phyloP scores from a whole-genome alignment of 1,284 basidiomycete genomes.

The Leccinum pallidistipes region DNA sequence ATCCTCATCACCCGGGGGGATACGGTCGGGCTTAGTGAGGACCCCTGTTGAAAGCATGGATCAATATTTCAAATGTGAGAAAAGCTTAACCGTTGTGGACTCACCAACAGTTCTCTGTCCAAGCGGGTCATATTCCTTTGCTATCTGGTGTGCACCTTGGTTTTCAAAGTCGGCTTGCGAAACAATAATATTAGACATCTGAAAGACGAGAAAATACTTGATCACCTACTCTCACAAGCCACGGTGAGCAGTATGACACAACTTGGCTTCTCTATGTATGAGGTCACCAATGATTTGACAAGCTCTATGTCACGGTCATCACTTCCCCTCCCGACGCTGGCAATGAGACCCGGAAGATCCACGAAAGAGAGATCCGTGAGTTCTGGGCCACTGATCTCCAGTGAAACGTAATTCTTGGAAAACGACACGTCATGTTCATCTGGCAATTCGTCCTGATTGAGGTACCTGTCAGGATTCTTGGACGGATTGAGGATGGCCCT shows the following conservation, averaged over 20 bases:
- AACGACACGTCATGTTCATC: slow-evolving; percentile 49
- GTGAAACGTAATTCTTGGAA: slow-evolving; percentile 61
- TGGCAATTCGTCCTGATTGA: slow-evolving; percentile 38
- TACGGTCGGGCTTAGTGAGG: slow-evolving; percentile 79
- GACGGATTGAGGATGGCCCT: slow-evolving; percentile 68
- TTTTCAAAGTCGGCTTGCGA: slow-evolving; percentile 72
- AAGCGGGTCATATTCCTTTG: slow-evolving; percentile 54
- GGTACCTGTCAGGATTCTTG: slow-evolving; percentile 36
- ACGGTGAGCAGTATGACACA: slow-evolving; percentile 72
- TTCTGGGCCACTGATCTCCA: slow-evolving; percentile 66
- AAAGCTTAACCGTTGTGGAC: slow-evolving; percentile 14
- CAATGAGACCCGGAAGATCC: slow-evolving; percentile 58
- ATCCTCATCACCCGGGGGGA: slow-evolving; percentile 58
- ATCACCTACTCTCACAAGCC: slow-evolving; percentile 62
- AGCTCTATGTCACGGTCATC: slow-evolving; percentile 58
- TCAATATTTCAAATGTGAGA: background rate
- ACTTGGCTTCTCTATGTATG: slow-evolving; percentile 62
- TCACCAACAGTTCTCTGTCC: slow-evolving; percentile 70
- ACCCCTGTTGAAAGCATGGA: slow-evolving; percentile 50
- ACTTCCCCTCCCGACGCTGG: slow-evolving; percentile 52
- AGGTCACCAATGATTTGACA: slow-evolving; percentile 57
- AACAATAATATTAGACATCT: background rate
- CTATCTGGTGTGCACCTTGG: slow-evolving; percentile 62
- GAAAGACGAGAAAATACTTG: background rate
- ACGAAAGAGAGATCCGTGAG: slow-evolving; percentile 72